These are phyloP conservation scores for Balamuthia mandrillaris DNA, from an alignment of 208 protist species.

Conservation along the genomic window DNA sequence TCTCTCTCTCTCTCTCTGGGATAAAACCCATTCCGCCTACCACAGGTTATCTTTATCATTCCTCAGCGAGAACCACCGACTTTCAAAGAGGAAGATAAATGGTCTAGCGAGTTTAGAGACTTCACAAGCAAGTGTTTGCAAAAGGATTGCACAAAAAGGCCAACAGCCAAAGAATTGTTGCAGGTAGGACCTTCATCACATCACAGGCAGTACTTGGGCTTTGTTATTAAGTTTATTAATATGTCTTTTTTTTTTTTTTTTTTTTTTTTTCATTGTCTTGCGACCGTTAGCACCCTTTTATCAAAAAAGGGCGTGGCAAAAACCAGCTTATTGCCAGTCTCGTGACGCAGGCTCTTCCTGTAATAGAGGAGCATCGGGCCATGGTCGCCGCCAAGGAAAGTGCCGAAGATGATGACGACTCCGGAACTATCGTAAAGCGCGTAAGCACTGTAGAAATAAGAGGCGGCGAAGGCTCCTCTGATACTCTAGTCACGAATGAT, in stretches of 20 bases:
- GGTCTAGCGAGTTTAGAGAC: conserved; percentile 65
- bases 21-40: too few relatives aligned
- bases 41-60: conserved; percentile 78
- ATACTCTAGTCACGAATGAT: too few relatives aligned
- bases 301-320: neutral
- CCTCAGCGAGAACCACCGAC: conserved; percentile 66
- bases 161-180: conserved; percentile 65
- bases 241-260: neutral
- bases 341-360: too few relatives aligned
- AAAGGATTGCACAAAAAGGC: conserved; percentile 72
- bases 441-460: conserved; percentile 22
- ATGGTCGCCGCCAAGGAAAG: too few relatives aligned
- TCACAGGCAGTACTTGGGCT: neutral
- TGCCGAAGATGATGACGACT: too few relatives aligned
- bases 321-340: too few relatives aligned
- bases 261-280: neutral
- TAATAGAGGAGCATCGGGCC: too few relatives aligned
- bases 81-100: conserved; percentile 55
- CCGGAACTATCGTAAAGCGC: conserved; percentile 1
- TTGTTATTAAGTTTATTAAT: neutral
- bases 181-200: neutral
- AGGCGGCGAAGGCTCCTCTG: too few relatives aligned
- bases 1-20: conserved; percentile 45
- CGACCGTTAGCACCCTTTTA: neutral
- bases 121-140: conserved; percentile 71